Conservation (phyloP, 2,329 filamentous ascomycete genomes). For the Paracorniculantispora psalliotae region DNA sequence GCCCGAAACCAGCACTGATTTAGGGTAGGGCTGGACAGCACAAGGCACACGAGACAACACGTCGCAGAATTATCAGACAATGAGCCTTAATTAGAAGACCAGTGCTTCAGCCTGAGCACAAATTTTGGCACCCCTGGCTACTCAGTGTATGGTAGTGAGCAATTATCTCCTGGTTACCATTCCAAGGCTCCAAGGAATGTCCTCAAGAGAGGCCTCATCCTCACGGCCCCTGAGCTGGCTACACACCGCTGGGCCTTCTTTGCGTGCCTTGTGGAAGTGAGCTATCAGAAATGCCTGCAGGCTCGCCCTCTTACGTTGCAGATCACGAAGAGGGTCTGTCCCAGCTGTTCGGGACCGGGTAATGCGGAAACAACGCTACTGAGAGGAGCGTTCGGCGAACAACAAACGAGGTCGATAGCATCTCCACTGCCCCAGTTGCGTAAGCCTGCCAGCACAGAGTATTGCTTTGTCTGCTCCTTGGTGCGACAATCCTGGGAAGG, state of each 20-base stretch:
- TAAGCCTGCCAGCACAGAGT: not conserved
- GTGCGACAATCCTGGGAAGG: not conserved
- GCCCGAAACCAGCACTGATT: too few species aligned
- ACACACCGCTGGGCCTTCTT: not conserved
- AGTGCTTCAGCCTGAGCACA: too few species aligned
- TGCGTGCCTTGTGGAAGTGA: not conserved
- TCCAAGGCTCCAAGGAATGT: not conserved
- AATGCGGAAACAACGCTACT: constrained; percentile 2
- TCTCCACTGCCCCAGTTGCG: not conserved
- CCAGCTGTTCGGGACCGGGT: not conserved
- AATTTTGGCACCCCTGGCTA: too few species aligned
- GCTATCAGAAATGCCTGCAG: not conserved
- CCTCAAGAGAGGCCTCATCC: too few species aligned
- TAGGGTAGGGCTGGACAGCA: too few species aligned
- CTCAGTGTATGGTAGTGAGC: too few species aligned
- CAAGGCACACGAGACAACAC: too few species aligned
- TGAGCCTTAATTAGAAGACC: too few species aligned
- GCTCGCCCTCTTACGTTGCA: not conserved
- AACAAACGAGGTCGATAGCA: not conserved
- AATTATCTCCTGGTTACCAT: too few species aligned
- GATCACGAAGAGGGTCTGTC: not conserved
- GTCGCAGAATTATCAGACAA: too few species aligned
- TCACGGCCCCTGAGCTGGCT: not conserved
- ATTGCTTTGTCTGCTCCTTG: not conserved
- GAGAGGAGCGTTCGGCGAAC: not conserved